Conservation (phyloP, 2,329 filamentous ascomycete genomes). For the Colletotrichum musicola region DNA sequence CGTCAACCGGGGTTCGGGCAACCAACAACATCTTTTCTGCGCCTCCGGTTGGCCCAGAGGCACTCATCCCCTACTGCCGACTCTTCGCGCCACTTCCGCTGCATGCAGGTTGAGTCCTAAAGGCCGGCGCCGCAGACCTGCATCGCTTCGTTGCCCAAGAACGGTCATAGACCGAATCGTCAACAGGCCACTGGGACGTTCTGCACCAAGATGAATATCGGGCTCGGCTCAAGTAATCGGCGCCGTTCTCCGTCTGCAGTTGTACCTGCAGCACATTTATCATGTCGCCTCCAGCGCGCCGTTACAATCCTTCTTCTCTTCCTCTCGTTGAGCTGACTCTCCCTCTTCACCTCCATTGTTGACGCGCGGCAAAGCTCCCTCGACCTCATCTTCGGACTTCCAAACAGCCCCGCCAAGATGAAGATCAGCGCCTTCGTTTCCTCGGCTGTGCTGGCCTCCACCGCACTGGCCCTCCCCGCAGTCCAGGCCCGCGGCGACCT, state of each 20-base stretch:
- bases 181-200: constrained; percentile 6
- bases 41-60: background rate
- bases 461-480: constrained; percentile 32
- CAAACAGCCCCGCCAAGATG: background rate
- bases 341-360: background rate
- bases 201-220: background rate
- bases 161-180: background rate
- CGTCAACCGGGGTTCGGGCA: background rate
- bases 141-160: background rate
- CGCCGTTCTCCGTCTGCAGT: background rate
- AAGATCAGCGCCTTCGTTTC: constrained; percentile 37
- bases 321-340: background rate
- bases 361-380: background rate
- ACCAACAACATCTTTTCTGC: background rate
- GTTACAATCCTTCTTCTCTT: background rate
- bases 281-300: background rate
- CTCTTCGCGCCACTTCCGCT: constrained; percentile 8
- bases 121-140: constrained; percentile 14
- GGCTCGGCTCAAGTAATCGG: constrained; percentile 3
- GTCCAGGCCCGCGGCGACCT: constrained; percentile 34
- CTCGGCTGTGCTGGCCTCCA: constrained; percentile 36
- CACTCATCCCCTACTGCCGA: background rate
- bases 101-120: constrained; percentile 6
- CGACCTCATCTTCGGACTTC: background rate
- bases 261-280: background rate